These are phyloP conservation scores for Yamadazyma dushanensis DNA, from an alignment of 1,139 yeast species.

Conservation along the genomic window DNA sequence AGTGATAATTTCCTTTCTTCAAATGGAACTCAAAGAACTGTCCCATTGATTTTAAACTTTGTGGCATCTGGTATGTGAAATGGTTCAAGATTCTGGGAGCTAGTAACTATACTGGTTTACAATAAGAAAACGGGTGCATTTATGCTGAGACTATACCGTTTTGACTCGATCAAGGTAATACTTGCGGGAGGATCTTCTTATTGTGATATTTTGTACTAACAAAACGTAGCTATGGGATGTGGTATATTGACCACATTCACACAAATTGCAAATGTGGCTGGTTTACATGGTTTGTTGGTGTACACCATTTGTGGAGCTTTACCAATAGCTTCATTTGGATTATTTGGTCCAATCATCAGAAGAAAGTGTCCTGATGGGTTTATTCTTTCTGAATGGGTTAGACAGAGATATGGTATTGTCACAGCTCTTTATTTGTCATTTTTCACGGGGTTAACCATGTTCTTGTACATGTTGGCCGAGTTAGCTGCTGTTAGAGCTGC, in stretches of 20 bases:
- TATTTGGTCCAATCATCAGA: conserved; percentile 79
- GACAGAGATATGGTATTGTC: conserved; percentile 71
- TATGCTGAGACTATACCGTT: conserved; percentile 76
- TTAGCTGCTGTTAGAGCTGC: conserved; percentile 78
- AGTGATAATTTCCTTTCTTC: conserved; percentile 64
- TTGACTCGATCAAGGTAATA: conserved; percentile 82
- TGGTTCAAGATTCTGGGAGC: neutral
- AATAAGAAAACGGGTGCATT: conserved; percentile 52
- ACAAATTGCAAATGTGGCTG: conserved; percentile 81
- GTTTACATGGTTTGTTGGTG: conserved; percentile 83
- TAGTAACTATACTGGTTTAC: conserved; percentile 3
- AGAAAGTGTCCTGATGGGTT: conserved; percentile 86
- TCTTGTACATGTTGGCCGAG: conserved; percentile 86
- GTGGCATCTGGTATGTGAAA: conserved; percentile 80
- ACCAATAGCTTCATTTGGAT: conserved; percentile 81
- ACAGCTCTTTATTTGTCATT: conserved; percentile 75
- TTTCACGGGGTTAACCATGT: conserved; percentile 84
- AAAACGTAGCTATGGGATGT: conserved; percentile 73
- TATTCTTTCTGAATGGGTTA: conserved; percentile 93
- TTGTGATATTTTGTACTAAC: conserved; percentile 19
- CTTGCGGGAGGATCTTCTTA: conserved; percentile 79
- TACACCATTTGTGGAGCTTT: conserved; percentile 80
- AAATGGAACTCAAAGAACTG: conserved; percentile 75
- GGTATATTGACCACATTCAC: conserved; percentile 86
- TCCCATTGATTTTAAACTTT: conserved; percentile 83